phyloP scores from a whole-genome alignment of 73 alveolate genomes.

The Paramecium biaurelia region DNA sequence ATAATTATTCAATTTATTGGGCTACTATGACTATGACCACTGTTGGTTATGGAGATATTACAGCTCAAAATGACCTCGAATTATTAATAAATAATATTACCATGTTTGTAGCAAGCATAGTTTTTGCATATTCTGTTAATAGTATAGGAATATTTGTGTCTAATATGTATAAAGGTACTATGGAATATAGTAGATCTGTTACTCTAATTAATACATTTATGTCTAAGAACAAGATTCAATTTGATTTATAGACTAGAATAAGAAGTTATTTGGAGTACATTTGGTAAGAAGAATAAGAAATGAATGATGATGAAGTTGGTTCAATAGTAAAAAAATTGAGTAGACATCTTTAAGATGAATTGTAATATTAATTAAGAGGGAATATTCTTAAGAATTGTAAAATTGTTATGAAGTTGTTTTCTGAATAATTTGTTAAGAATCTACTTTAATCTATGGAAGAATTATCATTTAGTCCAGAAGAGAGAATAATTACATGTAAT shows the following conservation, averaged over 20 bases:
- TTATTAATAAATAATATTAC: slow-evolving; percentile 67
- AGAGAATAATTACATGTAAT: slow-evolving; percentile 69
- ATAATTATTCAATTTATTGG: slow-evolving; percentile 79
- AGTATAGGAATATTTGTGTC: slow-evolving; percentile 82
- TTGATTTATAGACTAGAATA: slow-evolving; percentile 74
- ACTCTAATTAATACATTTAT: slow-evolving; percentile 77
- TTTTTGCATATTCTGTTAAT: slow-evolving; percentile 86
- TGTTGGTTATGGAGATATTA: slow-evolving; percentile 92
- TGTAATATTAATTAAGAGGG: slow-evolving; percentile 72
- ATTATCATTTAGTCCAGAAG: slow-evolving; percentile 79
- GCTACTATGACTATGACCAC: slow-evolving; percentile 93
- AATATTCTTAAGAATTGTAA: slow-evolving; percentile 69
- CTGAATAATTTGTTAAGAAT: slow-evolving; percentile 63
- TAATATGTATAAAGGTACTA: slow-evolving; percentile 66
- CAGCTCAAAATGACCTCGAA: slow-evolving; percentile 78
- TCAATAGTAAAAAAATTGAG: slow-evolving; percentile 69
- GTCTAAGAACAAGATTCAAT: slow-evolving; percentile 72
- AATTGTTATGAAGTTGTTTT: slow-evolving; percentile 69
- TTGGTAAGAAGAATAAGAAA: slow-evolving; percentile 73
- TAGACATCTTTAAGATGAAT: slow-evolving; percentile 73
- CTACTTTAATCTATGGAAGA: slow-evolving; percentile 66
- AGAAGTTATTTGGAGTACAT: slow-evolving; percentile 81
- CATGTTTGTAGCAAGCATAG: slow-evolving; percentile 81
- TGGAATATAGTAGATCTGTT: slow-evolving; percentile 77
- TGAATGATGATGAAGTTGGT: slow-evolving; percentile 78